A percentile compares a stretch with the other conserved stretches of the same genome.
These are phyloP conservation scores for Nephelium lappaceum DNA, from an alignment of 345 rosid genomes.

Conservation along the genomic window DNA sequence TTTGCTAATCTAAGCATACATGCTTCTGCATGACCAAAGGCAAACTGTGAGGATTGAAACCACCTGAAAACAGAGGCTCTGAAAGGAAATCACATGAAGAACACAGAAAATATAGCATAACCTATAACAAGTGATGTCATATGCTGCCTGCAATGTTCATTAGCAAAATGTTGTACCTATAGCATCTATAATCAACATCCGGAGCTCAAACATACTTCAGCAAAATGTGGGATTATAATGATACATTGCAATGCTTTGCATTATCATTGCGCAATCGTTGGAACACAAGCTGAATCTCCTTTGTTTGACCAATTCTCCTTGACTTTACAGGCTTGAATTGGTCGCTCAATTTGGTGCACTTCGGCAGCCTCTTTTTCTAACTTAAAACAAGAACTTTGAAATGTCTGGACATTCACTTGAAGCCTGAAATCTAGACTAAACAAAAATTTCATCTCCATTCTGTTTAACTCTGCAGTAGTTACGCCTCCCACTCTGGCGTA, in stretches of 20 bases:
- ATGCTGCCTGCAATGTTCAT: constrained; percentile 17
- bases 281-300: constrained; percentile 57
- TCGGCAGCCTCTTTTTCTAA: constrained; percentile 60
- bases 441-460: constrained; percentile 81
- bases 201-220: constrained; percentile 14
- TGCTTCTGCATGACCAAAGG: not conserved
- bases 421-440: constrained; percentile 83
- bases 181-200: constrained; percentile 16
- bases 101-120: not conserved
- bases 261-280: constrained; percentile 51
- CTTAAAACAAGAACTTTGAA: constrained; percentile 57
- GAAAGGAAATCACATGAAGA: not conserved
- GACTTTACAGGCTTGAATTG: constrained; percentile 54
- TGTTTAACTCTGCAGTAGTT: constrained; percentile 76
- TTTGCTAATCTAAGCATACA: not conserved
- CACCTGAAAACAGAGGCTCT: not conserved
- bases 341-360: constrained; percentile 51
- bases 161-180: constrained; percentile 6
- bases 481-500: constrained; percentile 94
- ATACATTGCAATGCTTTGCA: constrained; percentile 15
- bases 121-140: not conserved
- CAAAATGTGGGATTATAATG: constrained; percentile 16
- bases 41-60: not conserved
- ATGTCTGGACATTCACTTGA: constrained; percentile 66
- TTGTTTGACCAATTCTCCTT: constrained; percentile 58